Base-by-base conservation (phyloP, 2,329 filamentous ascomycete species). In the Domatiomyces catenatus region DNA sequence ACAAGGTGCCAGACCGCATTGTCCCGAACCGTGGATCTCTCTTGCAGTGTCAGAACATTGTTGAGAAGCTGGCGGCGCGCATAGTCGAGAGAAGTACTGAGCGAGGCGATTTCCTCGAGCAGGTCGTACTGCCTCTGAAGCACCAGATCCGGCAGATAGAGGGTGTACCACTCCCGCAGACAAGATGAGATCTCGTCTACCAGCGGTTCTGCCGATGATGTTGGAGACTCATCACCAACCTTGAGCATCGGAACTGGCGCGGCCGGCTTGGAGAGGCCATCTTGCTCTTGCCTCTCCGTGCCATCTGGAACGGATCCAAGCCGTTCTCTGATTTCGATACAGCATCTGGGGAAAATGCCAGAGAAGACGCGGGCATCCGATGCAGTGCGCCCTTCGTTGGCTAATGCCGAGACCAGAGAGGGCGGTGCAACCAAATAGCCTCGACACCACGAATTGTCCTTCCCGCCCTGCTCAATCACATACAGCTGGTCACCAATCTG, bases 401-500 rank as follows among this genome's bases (percentile, higher is more conserved):
- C 96, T 65, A 98, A 72, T 46, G 90, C 92, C 17, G 92, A 86
- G 52, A 98, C 78, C 64, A 98, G 72, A 60, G 88, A 94, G 18
- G 92, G 92, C 48, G 92, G 90, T 56, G 92, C 88, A 59, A 98
- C 84, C 53, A 98, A 76, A 68, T 98, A 98, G 52, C 92, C 92
- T 50, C 92, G 83, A 68, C 90, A 84, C 93, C 92, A 98, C 65
- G 86, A 79, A 61, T 84, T 86, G 69, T 94, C 80, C 39, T 65
- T 69, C 19, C 87, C 84, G 42, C 90, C 93, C 69, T 96, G 87
- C 69, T 96, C 90, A 64, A 98, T 95, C 59, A 98, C 93, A 71
- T 98, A 98, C 57, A 98, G 75, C 70, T 98, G 92, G 76, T 98
- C 92, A 66, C 92, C 92, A 57, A 98, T 86, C 69, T 98, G 89